A percentile compares a stretch with the other conserved stretches of the same genome.
These are phyloP conservation scores for Hyaloscypha variabilis DNA, from an alignment of 495 filamentous ascomycete genomes.

Conservation along the genomic window DNA sequence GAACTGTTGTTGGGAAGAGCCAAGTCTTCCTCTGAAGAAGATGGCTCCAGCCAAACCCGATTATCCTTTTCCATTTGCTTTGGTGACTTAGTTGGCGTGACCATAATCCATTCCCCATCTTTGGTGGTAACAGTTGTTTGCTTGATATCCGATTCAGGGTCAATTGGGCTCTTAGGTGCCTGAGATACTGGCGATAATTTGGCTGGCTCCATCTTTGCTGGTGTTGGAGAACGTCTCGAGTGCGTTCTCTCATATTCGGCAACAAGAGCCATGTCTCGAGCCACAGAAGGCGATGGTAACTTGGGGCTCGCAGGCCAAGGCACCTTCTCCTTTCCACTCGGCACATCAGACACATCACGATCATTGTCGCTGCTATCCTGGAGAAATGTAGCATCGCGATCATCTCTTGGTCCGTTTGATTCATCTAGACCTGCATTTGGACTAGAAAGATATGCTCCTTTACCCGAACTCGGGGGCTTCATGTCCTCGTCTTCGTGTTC, in stretches of 20 bases:
- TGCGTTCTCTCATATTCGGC: constrained; percentile 24
- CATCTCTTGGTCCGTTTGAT: constrained; percentile 13
- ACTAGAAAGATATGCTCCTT: constrained; percentile 4
- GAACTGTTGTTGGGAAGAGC: constrained; percentile 37
- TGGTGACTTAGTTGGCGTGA: constrained; percentile 20
- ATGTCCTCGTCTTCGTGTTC: constrained; percentile 25
- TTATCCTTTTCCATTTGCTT: constrained; percentile 14
- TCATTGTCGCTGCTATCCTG: constrained; percentile 57
- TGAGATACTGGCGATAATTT: constrained; percentile 6
- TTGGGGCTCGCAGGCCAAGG: neutral
- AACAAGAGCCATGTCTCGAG: constrained; percentile 28
- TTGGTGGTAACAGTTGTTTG: constrained; percentile 6
- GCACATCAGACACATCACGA: constrained; percentile 25
- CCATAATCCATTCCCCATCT: constrained; percentile 28
- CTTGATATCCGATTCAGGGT: constrained; percentile 15
- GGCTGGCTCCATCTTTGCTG: constrained; percentile 12
- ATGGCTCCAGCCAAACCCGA: constrained; percentile 30
- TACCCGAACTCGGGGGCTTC: neutral
- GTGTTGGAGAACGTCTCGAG: constrained; percentile 24
- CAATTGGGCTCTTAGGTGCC: constrained; percentile 10
- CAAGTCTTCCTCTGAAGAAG: constrained; percentile 43
- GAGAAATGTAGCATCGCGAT: constrained; percentile 50
- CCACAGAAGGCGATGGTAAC: constrained; percentile 13
- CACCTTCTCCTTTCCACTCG: constrained; percentile 1
- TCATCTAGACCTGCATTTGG: constrained; percentile 5